Percentiles rank a stretch among this genome's conserved stretches.
These are phyloP conservation scores for Boechera stricta DNA, from an alignment of 345 rosid genomes.

Conservation along the genomic window DNA sequence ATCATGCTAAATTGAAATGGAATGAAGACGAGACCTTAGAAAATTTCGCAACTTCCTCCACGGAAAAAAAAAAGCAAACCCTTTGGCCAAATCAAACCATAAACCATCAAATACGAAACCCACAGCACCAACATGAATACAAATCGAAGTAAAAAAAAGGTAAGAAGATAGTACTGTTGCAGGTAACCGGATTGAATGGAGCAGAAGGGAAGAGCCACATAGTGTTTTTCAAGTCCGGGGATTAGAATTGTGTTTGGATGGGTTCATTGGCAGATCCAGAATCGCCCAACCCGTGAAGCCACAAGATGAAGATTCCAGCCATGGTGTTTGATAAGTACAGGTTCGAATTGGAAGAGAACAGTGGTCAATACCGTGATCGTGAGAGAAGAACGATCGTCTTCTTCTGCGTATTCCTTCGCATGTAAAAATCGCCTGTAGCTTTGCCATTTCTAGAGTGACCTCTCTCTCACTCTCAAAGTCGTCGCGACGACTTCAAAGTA, in stretches of 20 bases:
- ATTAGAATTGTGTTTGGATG: slow-evolving; percentile 46
- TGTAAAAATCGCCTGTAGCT: not conserved
- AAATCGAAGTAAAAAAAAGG: not conserved
- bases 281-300: slow-evolving; percentile 85
- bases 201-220: slow-evolving; percentile 83
- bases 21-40: too few species aligned
- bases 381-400: not conserved
- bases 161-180: slow-evolving; percentile 52
- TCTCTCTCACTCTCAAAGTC: slow-evolving; percentile 20
- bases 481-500: slow-evolving; percentile 22
- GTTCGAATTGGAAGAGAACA: slow-evolving; percentile 12
- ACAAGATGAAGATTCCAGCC: slow-evolving; percentile 68
- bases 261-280: slow-evolving; percentile 84
- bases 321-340: slow-evolving; percentile 29
- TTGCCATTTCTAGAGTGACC: not conserved
- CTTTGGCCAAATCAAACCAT: not conserved
- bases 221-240: slow-evolving; percentile 54
- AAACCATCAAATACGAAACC: not conserved
- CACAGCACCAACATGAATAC: not conserved
- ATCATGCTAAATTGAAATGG: not conserved
- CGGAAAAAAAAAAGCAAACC: not conserved
- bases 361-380: slow-evolving; percentile 20
- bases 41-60: not conserved
- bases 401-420: not conserved
- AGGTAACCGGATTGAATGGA: slow-evolving; percentile 64